Conservation (phyloP, 2,329 filamentous ascomycete species). For the Fusarium udum region DNA sequence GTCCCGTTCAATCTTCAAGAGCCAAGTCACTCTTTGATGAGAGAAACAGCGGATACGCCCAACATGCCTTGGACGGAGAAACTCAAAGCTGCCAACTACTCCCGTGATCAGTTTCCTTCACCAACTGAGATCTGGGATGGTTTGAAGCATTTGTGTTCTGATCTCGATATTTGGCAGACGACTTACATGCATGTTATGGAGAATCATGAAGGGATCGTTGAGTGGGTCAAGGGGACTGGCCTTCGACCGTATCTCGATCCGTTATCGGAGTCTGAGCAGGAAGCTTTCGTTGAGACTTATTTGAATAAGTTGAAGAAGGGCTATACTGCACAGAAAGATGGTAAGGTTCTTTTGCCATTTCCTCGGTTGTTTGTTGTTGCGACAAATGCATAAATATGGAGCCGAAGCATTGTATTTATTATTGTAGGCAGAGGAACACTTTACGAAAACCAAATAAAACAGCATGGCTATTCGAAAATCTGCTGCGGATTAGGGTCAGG, state of each 20-base stretch:
- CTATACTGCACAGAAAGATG: constrained; percentile 59
- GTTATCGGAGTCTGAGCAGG: constrained; percentile 52
- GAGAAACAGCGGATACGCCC: constrained; percentile 48
- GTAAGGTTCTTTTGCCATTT: constrained; percentile 64
- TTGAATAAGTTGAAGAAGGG: constrained; percentile 51
- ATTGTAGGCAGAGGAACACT: background rate
- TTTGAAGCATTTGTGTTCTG: constrained; percentile 53
- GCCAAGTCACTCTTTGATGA: constrained; percentile 61
- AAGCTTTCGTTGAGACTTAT: constrained; percentile 59
- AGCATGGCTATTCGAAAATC: rapidly evolving
- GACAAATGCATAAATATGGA: constrained; percentile 7
- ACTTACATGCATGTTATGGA: constrained; percentile 62
- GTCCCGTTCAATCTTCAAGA: constrained; percentile 59
- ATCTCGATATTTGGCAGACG: constrained; percentile 64
- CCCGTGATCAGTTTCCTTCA: constrained; percentile 59
- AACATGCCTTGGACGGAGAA: constrained; percentile 50
- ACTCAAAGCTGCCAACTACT: constrained; percentile 46
- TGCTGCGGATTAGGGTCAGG: rapidly evolving
- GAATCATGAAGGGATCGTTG: constrained; percentile 60
- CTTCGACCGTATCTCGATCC: constrained; percentile 63
- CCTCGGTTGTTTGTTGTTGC: constrained; percentile 66
- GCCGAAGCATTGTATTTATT: background rate
- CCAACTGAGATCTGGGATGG: constrained; percentile 59
- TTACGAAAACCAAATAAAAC: background rate
- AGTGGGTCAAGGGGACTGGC: constrained; percentile 69